Evolutionary conservation across 2,329 filamentous ascomycete genomes (phyloP).

Genomic region (Orbilia ellipsospora): DNA sequence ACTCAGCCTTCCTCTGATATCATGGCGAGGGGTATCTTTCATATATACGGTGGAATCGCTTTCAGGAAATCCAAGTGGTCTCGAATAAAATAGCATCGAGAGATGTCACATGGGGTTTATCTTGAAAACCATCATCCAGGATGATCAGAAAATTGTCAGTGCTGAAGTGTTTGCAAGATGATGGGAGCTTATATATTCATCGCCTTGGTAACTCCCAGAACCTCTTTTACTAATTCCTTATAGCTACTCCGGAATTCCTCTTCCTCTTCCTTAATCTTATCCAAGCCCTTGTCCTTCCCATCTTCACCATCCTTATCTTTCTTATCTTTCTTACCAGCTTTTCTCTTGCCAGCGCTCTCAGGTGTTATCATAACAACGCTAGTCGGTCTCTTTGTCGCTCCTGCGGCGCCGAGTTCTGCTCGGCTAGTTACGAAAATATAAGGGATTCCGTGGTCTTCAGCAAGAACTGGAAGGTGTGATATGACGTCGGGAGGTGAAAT

Average conservation of each 20-base stretch:
- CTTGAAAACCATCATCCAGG: no score
- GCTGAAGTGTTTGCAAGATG: no score
- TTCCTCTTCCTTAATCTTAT: constrained; percentile 63
- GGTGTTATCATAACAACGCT: constrained; percentile 91
- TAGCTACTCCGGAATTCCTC: constrained; percentile 72
- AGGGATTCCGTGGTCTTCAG: constrained; percentile 96
- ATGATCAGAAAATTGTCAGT: no score
- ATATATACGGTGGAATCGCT: no score
- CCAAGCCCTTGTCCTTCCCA: constrained; percentile 62
- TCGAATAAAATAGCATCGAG: no score
- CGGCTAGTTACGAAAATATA: constrained; percentile 95
- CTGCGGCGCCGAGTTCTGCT: constrained; percentile 91
- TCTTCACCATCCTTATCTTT: constrained; percentile 63
- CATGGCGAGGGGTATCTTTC: no score
- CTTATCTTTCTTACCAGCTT: constrained; percentile 61
- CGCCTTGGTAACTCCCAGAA: constrained; percentile 59
- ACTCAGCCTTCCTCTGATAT: neutral
- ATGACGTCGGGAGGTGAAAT: constrained; percentile 99
- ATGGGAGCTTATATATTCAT: constrained; percentile 24
- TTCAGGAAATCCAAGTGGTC: no score
- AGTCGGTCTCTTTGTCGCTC: constrained; percentile 94
- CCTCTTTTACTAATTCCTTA: constrained; percentile 72
- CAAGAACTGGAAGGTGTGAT: constrained; percentile 95
- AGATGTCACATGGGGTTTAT: no score
- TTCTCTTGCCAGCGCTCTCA: constrained; percentile 64